These are phyloP conservation scores for Xylaria castorea DNA, from an alignment of 495 filamentous ascomycete genomes.

Conservation along the genomic window DNA sequence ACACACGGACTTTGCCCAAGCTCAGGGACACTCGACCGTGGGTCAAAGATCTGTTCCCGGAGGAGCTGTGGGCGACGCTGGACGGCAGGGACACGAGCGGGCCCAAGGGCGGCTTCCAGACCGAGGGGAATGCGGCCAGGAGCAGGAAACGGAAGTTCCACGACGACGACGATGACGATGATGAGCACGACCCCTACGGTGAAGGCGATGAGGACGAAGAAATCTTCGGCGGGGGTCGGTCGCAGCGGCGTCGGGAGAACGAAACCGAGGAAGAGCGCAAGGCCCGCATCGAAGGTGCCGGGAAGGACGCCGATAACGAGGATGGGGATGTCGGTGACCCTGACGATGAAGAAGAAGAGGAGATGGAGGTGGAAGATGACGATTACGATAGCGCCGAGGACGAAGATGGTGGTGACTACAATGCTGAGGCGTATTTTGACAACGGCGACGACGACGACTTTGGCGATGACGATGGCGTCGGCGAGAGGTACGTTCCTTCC, in stretches of 20 bases:
- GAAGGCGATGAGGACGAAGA: slow-evolving; percentile 38
- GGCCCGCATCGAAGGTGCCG: slow-evolving; percentile 41
- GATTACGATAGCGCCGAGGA: slow-evolving; percentile 56
- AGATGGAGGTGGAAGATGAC: slow-evolving; percentile 50
- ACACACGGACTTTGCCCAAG: slow-evolving; percentile 55
- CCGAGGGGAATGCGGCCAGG: slow-evolving; percentile 27
- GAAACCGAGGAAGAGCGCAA: slow-evolving; percentile 53
- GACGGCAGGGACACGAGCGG: slow-evolving; percentile 50
- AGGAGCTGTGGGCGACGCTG: slow-evolving; percentile 58
- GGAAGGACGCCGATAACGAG: slow-evolving; percentile 45
- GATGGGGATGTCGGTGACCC: slow-evolving; percentile 48
- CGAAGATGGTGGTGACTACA: slow-evolving; percentile 60
- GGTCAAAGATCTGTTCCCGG: slow-evolving; percentile 57
- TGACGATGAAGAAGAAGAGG: slow-evolving; percentile 53
- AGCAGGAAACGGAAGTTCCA: slow-evolving; percentile 27
- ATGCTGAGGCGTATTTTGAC: slow-evolving; percentile 62
- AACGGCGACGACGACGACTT: slow-evolving; percentile 55
- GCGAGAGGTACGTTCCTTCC: slow-evolving; percentile 37
- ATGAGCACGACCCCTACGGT: slow-evolving; percentile 29
- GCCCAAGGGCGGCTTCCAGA: slow-evolving; percentile 31
- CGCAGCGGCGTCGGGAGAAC: slow-evolving; percentile 38
- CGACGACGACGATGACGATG: slow-evolving; percentile 31
- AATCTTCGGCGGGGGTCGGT: slow-evolving; percentile 25
- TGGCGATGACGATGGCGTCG: slow-evolving; percentile 54
- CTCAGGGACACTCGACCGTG: slow-evolving; percentile 48